These are phyloP conservation scores for Geranium brycei DNA, from an alignment of 345 rosid genomes.

Conservation along the genomic window DNA sequence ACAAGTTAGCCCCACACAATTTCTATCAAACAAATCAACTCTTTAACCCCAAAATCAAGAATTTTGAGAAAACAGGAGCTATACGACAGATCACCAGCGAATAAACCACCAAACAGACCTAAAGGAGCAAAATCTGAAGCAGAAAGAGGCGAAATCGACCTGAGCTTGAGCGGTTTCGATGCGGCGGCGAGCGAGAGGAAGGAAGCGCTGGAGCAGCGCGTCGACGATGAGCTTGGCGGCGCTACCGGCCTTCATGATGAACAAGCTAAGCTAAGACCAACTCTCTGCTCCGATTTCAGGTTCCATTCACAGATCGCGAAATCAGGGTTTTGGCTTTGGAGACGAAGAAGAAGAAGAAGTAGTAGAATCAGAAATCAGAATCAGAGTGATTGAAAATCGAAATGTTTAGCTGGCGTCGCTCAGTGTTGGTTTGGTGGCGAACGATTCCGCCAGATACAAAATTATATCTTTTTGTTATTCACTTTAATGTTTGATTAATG, in stretches of 20 bases:
- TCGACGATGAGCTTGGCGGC: slow-evolving; percentile 94
- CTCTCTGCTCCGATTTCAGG: background rate
- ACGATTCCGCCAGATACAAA: no score
- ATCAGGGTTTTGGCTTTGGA: background rate
- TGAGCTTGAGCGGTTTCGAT: slow-evolving; percentile 99
- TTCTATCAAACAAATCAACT: background rate
- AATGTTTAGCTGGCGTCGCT: background rate
- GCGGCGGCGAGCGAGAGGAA: slow-evolving; percentile 91
- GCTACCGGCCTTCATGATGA: slow-evolving; percentile 78
- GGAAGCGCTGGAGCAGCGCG: slow-evolving; percentile 87
- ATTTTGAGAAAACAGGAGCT: no score
- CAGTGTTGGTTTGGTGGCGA: no score
- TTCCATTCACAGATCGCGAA: background rate
- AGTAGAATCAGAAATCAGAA: background rate
- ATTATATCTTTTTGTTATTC: no score
- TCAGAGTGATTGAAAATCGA: background rate
- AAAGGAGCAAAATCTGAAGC: background rate
- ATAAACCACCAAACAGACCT: background rate
- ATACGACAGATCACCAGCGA: no score
- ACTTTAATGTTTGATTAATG: no score
- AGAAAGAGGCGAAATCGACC: slow-evolving; percentile 24
- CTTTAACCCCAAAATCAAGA: background rate
- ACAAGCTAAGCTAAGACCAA: background rate
- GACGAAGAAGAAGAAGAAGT: background rate
- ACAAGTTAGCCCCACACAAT: no score